These are phyloP conservation scores for Phalaenopsis aphrodite DNA, from an alignment of 106 monocot species.

Conservation along the genomic window DNA sequence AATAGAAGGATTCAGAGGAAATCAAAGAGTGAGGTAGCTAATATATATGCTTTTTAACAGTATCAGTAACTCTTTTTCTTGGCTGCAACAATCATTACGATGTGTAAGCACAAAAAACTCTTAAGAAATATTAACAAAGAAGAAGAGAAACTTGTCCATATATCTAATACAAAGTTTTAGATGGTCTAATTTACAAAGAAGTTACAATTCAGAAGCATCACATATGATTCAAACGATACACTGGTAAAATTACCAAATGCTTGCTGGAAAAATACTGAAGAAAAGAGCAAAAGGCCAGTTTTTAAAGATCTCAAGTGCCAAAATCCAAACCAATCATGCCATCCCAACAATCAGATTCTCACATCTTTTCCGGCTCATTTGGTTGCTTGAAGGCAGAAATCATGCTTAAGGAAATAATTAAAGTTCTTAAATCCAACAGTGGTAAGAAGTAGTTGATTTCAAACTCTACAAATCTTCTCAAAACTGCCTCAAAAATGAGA, in stretches of 20 bases:
- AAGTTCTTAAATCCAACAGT: no score
- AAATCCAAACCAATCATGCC: no score
- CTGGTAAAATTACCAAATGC: not conserved
- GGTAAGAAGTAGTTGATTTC: no score
- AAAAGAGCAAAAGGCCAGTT: no score
- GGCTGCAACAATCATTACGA: not conserved
- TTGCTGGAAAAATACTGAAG: not conserved
- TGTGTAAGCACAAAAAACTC: not conserved
- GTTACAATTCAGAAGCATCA: not conserved
- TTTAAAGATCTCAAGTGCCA: no score
- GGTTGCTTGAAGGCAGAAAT: not conserved
- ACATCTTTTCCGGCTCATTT: no score
- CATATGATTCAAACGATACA: not conserved
- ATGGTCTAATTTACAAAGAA: not conserved
- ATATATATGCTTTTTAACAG: not conserved
- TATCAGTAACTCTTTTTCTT: slow-evolving; percentile 3
- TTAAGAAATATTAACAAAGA: not conserved
- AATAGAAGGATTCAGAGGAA: not conserved
- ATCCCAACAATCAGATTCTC: no score
- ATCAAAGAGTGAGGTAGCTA: not conserved
- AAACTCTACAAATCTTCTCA: no score
- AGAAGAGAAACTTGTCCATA: not conserved
- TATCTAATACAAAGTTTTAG: not conserved
- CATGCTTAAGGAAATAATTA: no score
- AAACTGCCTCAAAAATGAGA: no score